Evolutionary conservation across 805 yeast genomes (phyloP).

Genomic region (Ogataea thermomethanolica): DNA sequence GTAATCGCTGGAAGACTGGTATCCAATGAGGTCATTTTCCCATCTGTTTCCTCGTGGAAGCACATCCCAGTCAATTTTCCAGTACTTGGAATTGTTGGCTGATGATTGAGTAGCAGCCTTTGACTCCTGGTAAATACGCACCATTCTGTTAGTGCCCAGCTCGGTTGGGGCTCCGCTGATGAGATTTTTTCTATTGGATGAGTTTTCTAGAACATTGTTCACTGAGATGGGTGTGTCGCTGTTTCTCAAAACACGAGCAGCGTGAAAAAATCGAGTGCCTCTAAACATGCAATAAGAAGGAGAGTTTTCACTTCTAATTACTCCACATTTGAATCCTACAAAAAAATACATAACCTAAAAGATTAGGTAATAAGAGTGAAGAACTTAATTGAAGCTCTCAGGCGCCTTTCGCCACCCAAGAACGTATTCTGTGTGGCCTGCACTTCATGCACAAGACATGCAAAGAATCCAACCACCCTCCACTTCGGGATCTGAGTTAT

Average conservation of each 20-base stretch:
- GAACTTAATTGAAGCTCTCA: too few species aligned
- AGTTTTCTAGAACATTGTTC: conserved; percentile 10
- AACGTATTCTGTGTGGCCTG: too few species aligned
- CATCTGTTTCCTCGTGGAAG: conserved; percentile 74
- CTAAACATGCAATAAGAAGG: not conserved
- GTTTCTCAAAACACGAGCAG: conserved; percentile 6
- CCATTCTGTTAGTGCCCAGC: conserved; percentile 54
- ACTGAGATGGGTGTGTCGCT: conserved; percentile 4
- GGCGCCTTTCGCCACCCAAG: too few species aligned
- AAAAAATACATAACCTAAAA: too few species aligned
- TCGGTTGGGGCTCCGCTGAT: conserved; percentile 78
- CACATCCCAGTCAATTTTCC: conserved; percentile 87
- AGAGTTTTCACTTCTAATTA: not conserved
- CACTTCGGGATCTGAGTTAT: too few species aligned
- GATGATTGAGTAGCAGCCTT: conserved; percentile 84
- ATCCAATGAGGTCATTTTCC: conserved; percentile 88
- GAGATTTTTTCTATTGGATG: conserved; percentile 44
- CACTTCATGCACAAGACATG: too few species aligned
- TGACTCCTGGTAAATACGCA: conserved; percentile 71
- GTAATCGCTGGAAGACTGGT: conserved; percentile 74
- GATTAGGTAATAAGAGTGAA: too few species aligned
- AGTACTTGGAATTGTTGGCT: conserved; percentile 44
- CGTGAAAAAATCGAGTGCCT: conserved; percentile 9
- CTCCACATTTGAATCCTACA: conserved; percentile 5
- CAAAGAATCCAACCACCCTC: too few species aligned